phyloP scores from a whole-genome alignment of 73 alveolate genomes.

The Vitrella brassicaformis region DNA sequence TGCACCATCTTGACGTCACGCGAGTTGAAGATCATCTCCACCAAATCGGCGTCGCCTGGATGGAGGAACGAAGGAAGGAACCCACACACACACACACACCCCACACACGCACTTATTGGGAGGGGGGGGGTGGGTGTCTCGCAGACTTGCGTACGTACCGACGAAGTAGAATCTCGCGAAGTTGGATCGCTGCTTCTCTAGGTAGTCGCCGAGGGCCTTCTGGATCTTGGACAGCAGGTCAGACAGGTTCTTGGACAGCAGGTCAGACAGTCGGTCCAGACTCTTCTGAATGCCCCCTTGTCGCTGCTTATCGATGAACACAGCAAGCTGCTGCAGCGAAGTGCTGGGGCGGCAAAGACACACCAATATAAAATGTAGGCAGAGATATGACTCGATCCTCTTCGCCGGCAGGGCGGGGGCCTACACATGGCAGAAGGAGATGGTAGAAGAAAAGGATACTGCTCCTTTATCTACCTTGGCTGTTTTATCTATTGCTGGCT shows the following conservation, averaged over 20 bases:
- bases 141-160: conserved; percentile 57
- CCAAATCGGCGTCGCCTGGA: conserved; percentile 63
- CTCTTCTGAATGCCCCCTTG: conserved; percentile 77
- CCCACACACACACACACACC: no score
- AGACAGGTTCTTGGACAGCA: conserved; percentile 64
- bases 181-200: conserved; percentile 95
- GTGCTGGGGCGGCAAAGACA: no score
- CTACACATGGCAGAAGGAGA: no score
- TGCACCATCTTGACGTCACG: conserved; percentile 89
- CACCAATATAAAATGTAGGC: no score
- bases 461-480: no score
- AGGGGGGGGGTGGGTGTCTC: no score
- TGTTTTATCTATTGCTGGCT: no score
- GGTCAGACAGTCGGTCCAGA: conserved; percentile 85
- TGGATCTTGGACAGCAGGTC: conserved; percentile 71
- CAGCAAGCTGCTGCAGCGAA: conserved; percentile 70
- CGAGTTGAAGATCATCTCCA: conserved; percentile 97
- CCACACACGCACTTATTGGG: no score
- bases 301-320: conserved; percentile 75
- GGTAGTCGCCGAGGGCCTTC: conserved; percentile 90
- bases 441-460: no score
- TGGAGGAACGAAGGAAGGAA: no score
- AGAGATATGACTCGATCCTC: no score
- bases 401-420: no score
- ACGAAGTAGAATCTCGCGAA: conserved; percentile 99